These are phyloP conservation scores for Plasmodium chabaudi DNA, from an alignment of 169 alveolate genomes.

Conservation along the genomic window DNA sequence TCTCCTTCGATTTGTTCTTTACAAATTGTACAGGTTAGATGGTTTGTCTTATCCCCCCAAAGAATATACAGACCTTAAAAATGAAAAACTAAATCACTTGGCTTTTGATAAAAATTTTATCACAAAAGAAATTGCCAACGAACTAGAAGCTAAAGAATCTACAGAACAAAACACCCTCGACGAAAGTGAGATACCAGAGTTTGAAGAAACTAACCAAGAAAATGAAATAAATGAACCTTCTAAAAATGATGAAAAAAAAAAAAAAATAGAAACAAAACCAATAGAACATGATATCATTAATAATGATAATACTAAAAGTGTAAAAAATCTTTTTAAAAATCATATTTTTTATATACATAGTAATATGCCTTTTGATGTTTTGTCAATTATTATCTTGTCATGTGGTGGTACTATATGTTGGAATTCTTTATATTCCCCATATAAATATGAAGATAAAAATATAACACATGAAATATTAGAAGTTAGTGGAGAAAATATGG, in stretches of 20 bases:
- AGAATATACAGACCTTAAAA: conserved; percentile 14
- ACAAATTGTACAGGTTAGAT: conserved; percentile 92
- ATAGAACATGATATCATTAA: conserved; percentile 13
- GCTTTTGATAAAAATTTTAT: conserved; percentile 13
- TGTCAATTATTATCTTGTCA: conserved; percentile 41
- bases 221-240: too few species aligned
- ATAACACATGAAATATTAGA: conserved; percentile 66
- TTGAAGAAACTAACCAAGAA: neutral
- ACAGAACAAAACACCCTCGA: neutral
- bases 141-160: neutral
- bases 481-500: conserved; percentile 77
- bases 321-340: conserved; percentile 35
- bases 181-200: neutral
- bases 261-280: neutral
- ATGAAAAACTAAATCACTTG: conserved; percentile 38
- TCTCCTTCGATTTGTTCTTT: conserved; percentile 92
- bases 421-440: conserved; percentile 35
- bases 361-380: conserved; percentile 49
- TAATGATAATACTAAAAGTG: neutral
- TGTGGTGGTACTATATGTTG: conserved; percentile 48
- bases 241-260: neutral
- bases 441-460: neutral
- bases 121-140: neutral
- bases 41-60: conserved; percentile 89
- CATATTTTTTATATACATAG: conserved; percentile 49